Percentiles rank a stretch among this genome's conserved stretches.
phyloP scores from a whole-genome alignment of 768 basidiomycete species.

The Mycena rosella region DNA sequence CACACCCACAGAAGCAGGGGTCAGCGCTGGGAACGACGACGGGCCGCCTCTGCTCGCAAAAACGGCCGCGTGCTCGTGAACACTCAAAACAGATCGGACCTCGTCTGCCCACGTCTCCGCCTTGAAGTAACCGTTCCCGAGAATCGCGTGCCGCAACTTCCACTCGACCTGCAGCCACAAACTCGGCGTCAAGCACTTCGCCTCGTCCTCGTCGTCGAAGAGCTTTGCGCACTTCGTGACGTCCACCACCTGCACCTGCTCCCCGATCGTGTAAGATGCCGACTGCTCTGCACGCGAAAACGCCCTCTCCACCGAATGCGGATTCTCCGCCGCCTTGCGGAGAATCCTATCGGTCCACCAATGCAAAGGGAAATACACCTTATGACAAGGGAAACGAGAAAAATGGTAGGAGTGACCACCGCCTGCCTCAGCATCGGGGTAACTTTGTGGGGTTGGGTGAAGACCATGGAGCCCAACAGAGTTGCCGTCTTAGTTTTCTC shows the following conservation, averaged over 20 bases:
- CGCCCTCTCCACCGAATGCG: neutral
- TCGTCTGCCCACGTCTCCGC: neutral
- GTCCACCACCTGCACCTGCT: slow-evolving; percentile 3
- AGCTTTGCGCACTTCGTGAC: slow-evolving; percentile 1
- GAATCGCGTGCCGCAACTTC: neutral
- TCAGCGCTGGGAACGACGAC: neutral
- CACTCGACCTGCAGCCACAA: neutral
- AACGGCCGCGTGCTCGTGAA: neutral
- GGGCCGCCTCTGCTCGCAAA: neutral
- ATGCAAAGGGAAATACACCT: slow-evolving; percentile 12
- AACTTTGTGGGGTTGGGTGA: neutral
- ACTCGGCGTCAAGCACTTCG: neutral
- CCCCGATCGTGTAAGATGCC: neutral
- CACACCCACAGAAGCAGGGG: neutral
- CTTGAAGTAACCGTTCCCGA: neutral
- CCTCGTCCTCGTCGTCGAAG: neutral
- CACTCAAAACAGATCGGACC: neutral
- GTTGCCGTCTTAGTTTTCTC: neutral
- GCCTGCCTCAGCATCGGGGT: neutral
- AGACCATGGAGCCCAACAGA: slow-evolving; percentile 3
- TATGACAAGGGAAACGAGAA: neutral
- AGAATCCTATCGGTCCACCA: neutral
- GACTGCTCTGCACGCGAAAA: neutral
- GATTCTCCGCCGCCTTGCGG: neutral
- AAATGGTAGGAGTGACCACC: neutral